A percentile compares a stretch with the other conserved stretches of the same genome.
Evolutionary conservation across 768 basidiomycete genomes (phyloP).

Genomic region (Russula olivacea): DNA sequence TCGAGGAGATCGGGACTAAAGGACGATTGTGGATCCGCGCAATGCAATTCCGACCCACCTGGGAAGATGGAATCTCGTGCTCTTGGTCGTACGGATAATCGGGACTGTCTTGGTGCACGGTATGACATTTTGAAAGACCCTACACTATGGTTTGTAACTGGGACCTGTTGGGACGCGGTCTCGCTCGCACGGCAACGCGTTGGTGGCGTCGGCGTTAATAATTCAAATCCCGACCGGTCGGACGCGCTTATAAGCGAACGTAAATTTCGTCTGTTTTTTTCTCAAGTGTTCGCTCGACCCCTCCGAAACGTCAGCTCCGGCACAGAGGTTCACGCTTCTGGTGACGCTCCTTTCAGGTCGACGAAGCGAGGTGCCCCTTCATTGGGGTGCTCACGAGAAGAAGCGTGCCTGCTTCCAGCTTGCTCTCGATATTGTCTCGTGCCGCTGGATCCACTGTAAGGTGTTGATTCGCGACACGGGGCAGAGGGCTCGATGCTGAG

Average conservation of each 20-base stretch:
- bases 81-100: slow-evolving; percentile 43
- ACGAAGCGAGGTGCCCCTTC: slow-evolving; percentile 62
- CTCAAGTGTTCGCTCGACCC: slow-evolving; percentile 65
- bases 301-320: slow-evolving; percentile 53
- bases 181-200: slow-evolving; percentile 29
- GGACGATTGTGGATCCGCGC: slow-evolving; percentile 54
- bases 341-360: slow-evolving; percentile 69
- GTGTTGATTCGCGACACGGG: slow-evolving; percentile 48
- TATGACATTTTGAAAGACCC: slow-evolving; percentile 4
- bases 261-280: slow-evolving; percentile 22
- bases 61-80: slow-evolving; percentile 65
- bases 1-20: slow-evolving; percentile 70
- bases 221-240: slow-evolving; percentile 22
- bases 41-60: slow-evolving; percentile 58
- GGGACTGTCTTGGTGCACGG: slow-evolving; percentile 35
- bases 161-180: no score
- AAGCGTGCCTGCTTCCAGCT: slow-evolving; percentile 30
- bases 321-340: slow-evolving; percentile 49
- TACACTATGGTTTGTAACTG: no score
- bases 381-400: slow-evolving; percentile 46
- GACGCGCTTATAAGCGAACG: slow-evolving; percentile 21
- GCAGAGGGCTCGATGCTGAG: slow-evolving; percentile 41
- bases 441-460: slow-evolving; percentile 42
- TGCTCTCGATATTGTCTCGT: slow-evolving; percentile 35
- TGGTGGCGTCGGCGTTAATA: slow-evolving; percentile 27